Percentiles rank a stretch among this genome's conserved stretches.
Evolutionary conservation across 768 basidiomycete species (phyloP).

Genomic region (Inosperma sp.): DNA sequence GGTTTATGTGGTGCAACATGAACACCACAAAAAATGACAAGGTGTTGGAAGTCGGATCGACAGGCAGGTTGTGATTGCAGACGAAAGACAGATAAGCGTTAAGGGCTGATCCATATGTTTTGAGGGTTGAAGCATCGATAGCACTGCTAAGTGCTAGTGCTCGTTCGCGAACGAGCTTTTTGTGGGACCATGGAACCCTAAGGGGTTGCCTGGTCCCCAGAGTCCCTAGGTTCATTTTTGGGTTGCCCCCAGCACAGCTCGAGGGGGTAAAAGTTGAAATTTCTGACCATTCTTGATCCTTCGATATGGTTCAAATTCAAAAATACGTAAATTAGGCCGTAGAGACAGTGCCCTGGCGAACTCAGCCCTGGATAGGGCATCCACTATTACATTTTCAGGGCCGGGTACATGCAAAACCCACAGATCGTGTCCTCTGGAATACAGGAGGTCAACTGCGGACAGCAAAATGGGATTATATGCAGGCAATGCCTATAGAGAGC

Average conservation of each 20-base stretch:
- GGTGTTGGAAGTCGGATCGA: slow-evolving; percentile 36
- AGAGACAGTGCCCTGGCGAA: neutral
- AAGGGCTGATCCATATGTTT: slow-evolving; percentile 24
- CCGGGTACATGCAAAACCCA: slow-evolving; percentile 26
- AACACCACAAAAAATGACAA: slow-evolving; percentile 32
- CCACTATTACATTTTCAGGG: slow-evolving; percentile 24
- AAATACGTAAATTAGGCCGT: slow-evolving; percentile 4
- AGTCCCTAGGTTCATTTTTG: neutral
- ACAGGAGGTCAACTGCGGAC: slow-evolving; percentile 12
- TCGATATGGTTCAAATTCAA: slow-evolving; percentile 4
- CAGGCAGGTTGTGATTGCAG: slow-evolving; percentile 25
- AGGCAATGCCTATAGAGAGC: slow-evolving; percentile 15
- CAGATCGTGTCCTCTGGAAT: slow-evolving; percentile 11
- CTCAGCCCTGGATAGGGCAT: slow-evolving; percentile 26
- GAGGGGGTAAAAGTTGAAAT: neutral
- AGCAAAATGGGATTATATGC: slow-evolving; percentile 25
- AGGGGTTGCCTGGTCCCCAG: neutral
- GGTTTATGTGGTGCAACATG: slow-evolving; percentile 34
- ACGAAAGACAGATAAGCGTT: slow-evolving; percentile 37
- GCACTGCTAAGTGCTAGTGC: slow-evolving; percentile 9
- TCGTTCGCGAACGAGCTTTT: slow-evolving; percentile 1
- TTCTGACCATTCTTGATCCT: slow-evolving; percentile 5
- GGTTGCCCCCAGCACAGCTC: slow-evolving; percentile 11
- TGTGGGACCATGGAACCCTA: slow-evolving; percentile 1
- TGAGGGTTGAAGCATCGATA: slow-evolving; percentile 19